Base-by-base conservation (phyloP, 2,329 filamentous ascomycete species). In the Sphaerulina vaccinii region DNA sequence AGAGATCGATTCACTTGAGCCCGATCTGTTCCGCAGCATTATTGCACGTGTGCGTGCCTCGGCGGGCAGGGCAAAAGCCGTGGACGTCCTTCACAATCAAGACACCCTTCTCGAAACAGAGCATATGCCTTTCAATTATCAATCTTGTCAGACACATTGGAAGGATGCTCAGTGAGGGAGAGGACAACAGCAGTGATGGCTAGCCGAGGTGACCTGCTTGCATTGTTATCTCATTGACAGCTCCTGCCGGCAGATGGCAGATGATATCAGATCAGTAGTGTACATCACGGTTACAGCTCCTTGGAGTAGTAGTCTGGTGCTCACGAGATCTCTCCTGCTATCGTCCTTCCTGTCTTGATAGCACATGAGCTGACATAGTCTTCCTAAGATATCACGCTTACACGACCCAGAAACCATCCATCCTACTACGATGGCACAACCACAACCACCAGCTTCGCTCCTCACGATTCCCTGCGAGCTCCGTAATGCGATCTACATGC, bases 381-480 rank as follows among this genome's bases (percentile, higher is more conserved):
- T 35, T 15, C 13, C 32, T 35, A 15, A 6, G 11, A 35, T 35
- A 13, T 29, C 27, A 29, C 27, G 13, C 27, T 35, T 15, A 35
- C 32, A 6, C 5, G 32, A 35, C 32, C 32, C 16, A 35, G 5
- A 6, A 6, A 5, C 32, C 11, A 35, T n/a, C 13, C 13, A 15
- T 5, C 5, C 32, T n/a, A 15, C 13, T 5, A n/a, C 32, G 5
- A 54, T 47, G 35, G 38, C 45, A n/a, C n/a, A n/a, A n/a, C n/a
- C n/a, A 48, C 23, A 27, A 23, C 44, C 51, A 39, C 29, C 19
- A 24, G 60, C 62, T 5, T 57, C 57, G 27, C 49, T 66, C 22
- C 56, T 65, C 6, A 60, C 61, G n/a, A 58, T 66, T 18, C 64
- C 64, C 4, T 54, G 52, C 36, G 64, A 66, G 44, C 55, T 66